Conservation (phyloP, 345 rosid genomes). For the Erodium maritimum region DNA sequence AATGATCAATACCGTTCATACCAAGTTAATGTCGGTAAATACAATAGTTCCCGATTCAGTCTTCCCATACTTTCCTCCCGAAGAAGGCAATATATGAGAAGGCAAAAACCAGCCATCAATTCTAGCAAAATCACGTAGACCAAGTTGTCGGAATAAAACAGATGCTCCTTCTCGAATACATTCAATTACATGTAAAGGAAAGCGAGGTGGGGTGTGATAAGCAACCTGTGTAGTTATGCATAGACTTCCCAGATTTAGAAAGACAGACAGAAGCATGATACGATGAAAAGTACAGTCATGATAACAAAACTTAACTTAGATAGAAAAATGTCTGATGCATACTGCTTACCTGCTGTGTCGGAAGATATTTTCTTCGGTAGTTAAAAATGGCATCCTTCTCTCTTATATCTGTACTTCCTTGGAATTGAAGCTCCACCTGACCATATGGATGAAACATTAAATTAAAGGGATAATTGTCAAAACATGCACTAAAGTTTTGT, state of each 20-base stretch:
- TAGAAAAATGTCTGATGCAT: slow-evolving; percentile 6
- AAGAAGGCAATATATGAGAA: slow-evolving; percentile 30
- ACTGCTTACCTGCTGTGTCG: slow-evolving; percentile 71
- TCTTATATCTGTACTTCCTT: slow-evolving; percentile 41
- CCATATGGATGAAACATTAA: slow-evolving; percentile 2
- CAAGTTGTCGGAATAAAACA: slow-evolving; percentile 55
- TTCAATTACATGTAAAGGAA: slow-evolving; percentile 58
- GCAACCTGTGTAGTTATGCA: slow-evolving; percentile 48
- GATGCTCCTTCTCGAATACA: slow-evolving; percentile 77
- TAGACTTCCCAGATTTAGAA: slow-evolving; percentile 9
- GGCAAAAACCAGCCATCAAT: slow-evolving; percentile 96
- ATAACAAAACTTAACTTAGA: not conserved
- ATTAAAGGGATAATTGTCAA: no score
- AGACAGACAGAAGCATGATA: slow-evolving; percentile 4
- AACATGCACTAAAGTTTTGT: no score
- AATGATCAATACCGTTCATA: slow-evolving; percentile 17
- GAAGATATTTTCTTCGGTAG: slow-evolving; percentile 88
- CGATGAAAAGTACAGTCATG: not conserved
- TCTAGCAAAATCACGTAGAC: slow-evolving; percentile 82
- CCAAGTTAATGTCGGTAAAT: slow-evolving; percentile 90
- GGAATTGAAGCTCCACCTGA: slow-evolving; percentile 86
- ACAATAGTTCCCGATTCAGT: slow-evolving; percentile 36
- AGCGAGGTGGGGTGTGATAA: slow-evolving; percentile 93
- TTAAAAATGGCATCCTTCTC: slow-evolving; percentile 77
- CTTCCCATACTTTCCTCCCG: slow-evolving; percentile 33